These are phyloP conservation scores for fission yeast (Schizosaccharomyces pombe) DNA, from an alignment of 805 yeast species.

Conservation along the genomic window DNA sequence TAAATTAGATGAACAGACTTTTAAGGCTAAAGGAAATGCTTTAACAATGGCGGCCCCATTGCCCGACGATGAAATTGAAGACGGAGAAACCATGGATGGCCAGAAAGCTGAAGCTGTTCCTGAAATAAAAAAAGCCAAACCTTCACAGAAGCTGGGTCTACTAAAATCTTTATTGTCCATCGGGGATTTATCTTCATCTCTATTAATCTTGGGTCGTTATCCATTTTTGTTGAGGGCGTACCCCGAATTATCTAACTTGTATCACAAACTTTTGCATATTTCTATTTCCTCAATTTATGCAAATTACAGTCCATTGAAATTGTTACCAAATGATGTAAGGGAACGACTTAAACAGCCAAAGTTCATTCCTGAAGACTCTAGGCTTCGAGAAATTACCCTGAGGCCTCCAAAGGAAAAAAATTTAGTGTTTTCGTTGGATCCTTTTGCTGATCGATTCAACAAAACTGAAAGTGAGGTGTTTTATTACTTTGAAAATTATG, in stretches of 20 bases:
- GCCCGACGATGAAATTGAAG: constrained; percentile 22
- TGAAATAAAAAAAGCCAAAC: neutral
- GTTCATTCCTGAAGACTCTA: neutral
- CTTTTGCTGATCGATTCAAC: neutral
- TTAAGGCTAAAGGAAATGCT: constrained; percentile 47
- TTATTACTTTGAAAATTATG: neutral
- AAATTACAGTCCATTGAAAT: no score
- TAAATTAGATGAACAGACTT: constrained; percentile 30
- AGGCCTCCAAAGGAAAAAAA: neutral
- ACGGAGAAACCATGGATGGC: neutral
- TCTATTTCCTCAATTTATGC: constrained; percentile 28
- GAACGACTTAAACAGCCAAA: neutral
- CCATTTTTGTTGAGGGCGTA: constrained; percentile 39
- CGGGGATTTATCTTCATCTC: constrained; percentile 25
- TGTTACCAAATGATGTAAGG: neutral
- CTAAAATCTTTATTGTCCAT: constrained; percentile 27
- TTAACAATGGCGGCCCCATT: constrained; percentile 75
- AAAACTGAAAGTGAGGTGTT: neutral
- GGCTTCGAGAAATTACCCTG: neutral
- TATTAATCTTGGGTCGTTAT: constrained; percentile 32
- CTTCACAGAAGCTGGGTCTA: constrained; percentile 22
- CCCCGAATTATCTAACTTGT: constrained; percentile 23
- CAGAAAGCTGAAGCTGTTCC: neutral
- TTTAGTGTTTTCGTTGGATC: neutral
- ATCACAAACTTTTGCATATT: constrained; percentile 27